phyloP scores from a whole-genome alignment of 148 eudicot genomes.

The Rhododendron williamsianum region DNA sequence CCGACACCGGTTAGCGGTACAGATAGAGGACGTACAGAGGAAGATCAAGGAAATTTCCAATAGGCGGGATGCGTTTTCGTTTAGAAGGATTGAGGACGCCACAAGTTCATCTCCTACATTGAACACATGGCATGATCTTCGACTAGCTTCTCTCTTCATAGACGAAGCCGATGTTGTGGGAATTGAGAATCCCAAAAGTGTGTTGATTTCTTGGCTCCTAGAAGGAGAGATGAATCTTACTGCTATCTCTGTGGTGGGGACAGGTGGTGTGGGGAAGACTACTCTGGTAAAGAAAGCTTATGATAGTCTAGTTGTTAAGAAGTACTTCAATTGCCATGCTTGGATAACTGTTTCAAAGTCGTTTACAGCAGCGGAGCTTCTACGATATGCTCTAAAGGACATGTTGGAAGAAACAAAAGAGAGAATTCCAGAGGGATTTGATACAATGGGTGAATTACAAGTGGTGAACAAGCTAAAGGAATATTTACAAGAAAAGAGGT shows the following conservation, averaged over 20 bases:
- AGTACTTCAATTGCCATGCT: conserved; percentile 3
- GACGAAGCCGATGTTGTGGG: conserved; percentile 9
- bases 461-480: conserved; percentile 1
- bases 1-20: background rate
- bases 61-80: conserved; percentile 4
- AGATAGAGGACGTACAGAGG: background rate
- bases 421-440: background rate
- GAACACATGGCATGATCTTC: conserved; percentile 9
- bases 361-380: background rate
- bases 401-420: background rate
- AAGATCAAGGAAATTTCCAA: conserved; percentile 3
- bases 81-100: background rate
- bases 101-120: background rate
- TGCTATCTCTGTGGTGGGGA: conserved; percentile 7
- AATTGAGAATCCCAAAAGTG: conserved; percentile 1
- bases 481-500: background rate
- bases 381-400: background rate
- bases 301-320: background rate
- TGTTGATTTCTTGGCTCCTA: conserved; percentile 3
- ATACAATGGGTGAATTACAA: background rate
- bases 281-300: background rate
- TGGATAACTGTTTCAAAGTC: background rate
- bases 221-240: background rate
- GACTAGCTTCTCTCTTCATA: background rate
- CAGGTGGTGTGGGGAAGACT: background rate